Conservation (phyloP, 257 asterid species). For the Cinchona pubescens region DNA sequence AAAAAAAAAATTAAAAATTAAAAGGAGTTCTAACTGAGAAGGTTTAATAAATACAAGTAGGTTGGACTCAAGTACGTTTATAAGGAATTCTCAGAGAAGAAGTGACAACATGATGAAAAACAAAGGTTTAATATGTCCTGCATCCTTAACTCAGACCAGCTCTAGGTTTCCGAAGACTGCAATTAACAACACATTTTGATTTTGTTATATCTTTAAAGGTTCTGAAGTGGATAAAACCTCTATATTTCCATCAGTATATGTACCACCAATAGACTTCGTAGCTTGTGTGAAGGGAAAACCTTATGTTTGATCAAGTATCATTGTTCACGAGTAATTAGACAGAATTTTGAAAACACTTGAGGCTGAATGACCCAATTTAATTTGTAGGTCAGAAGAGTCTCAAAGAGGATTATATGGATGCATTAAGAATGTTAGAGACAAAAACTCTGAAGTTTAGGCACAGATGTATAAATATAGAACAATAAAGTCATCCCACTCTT, state of each 20-base stretch:
- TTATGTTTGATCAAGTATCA: background rate
- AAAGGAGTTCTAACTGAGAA: background rate
- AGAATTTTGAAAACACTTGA: background rate
- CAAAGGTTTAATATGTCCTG: background rate
- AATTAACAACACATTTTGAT: background rate
- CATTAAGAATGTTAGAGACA: background rate
- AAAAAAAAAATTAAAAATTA: constrained; percentile 20
- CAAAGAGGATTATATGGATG: background rate
- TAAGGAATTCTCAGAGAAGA: background rate
- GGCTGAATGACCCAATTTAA: background rate
- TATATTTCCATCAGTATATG: background rate
- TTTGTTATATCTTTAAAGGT: background rate
- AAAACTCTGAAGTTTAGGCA: background rate
- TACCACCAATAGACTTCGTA: background rate
- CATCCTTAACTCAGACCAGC: background rate
- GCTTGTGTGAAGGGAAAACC: background rate
- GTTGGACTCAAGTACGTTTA: background rate
- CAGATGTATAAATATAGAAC: background rate
- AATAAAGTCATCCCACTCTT: background rate
- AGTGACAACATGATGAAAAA: background rate
- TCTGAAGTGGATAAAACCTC: background rate
- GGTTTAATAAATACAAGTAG: background rate
- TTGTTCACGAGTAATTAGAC: background rate
- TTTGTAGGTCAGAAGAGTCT: background rate
- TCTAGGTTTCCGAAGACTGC: background rate